These are phyloP conservation scores for Yamadazyma dushanensis DNA, from an alignment of 1,139 yeast species.

Conservation along the genomic window DNA sequence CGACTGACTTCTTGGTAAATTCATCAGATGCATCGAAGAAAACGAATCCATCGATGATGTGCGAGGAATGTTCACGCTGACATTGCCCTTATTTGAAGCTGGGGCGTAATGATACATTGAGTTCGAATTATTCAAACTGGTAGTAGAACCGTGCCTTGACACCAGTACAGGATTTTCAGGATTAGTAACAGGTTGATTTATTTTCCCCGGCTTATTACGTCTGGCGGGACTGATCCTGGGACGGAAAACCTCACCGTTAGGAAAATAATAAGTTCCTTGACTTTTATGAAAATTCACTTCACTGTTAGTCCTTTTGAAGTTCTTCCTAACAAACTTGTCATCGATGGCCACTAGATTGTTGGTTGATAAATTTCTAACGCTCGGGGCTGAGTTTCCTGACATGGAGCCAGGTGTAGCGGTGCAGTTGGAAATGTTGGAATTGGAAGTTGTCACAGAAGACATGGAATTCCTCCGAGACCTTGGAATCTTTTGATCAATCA, in stretches of 20 bases:
- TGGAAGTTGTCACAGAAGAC: constrained; percentile 30
- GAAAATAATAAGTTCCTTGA: constrained; percentile 45
- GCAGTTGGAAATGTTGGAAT: constrained; percentile 11
- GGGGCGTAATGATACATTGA: constrained; percentile 5
- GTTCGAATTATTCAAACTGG: not conserved
- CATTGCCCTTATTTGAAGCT: not conserved
- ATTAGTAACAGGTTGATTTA: constrained; percentile 12
- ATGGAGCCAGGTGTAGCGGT: constrained; percentile 2
- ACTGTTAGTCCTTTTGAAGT: constrained; percentile 22
- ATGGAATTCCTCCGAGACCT: constrained; percentile 33
- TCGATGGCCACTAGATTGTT: constrained; percentile 41
- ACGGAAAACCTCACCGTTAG: constrained; percentile 56
- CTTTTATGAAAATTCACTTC: constrained; percentile 15
- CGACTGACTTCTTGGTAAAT: constrained; percentile 20
- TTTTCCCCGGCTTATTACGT: constrained; percentile 38
- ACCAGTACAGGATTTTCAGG: not conserved
- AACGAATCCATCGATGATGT: constrained; percentile 13
- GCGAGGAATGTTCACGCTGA: constrained; percentile 10
- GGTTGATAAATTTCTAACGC: constrained; percentile 36
- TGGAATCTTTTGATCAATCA: not conserved
- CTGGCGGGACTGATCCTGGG: constrained; percentile 42
- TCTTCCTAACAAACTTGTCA: constrained; percentile 27
- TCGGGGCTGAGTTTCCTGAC: constrained; percentile 4
- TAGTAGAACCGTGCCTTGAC: not conserved
- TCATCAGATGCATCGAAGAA: constrained; percentile 11